Conservation (phyloP, 352 stramenopile genomes). For the Globisporangium nunn region DNA sequence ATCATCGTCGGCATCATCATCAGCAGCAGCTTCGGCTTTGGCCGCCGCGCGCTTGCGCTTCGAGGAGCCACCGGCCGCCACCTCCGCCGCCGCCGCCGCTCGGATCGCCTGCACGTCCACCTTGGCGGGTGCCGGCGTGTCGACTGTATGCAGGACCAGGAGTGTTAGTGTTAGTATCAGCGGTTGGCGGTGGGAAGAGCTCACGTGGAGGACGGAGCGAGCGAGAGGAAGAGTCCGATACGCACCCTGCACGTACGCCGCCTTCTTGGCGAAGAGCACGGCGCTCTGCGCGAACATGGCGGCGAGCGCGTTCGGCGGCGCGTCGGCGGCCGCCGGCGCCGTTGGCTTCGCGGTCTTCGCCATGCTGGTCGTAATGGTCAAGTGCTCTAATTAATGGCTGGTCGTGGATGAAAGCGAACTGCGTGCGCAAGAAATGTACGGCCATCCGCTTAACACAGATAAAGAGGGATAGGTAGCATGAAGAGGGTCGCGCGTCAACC, state of each 20-base stretch:
- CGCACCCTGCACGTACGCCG: conserved; percentile 28
- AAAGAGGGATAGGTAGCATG: too few species aligned
- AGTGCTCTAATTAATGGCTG: conserved; percentile 44
- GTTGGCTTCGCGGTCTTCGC: conserved; percentile 11
- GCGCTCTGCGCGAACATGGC: conserved; percentile 56
- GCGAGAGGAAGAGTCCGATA: background rate
- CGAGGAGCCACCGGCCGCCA: background rate
- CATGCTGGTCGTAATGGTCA: background rate
- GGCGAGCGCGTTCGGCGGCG: conserved; percentile 20
- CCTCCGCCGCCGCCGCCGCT: conserved; percentile 8
- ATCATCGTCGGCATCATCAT: conserved; percentile 2
- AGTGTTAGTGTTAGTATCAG: background rate
- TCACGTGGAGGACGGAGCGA: background rate
- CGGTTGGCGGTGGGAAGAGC: too few species aligned
- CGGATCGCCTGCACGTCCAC: conserved; percentile 4
- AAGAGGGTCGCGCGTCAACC: too few species aligned
- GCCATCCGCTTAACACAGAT: background rate
- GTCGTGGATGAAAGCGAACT: background rate
- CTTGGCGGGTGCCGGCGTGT: background rate
- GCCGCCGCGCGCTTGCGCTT: conserved; percentile 14
- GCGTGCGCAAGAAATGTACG: conserved; percentile 13
- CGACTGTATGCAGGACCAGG: background rate
- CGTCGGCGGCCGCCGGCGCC: background rate
- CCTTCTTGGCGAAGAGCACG: conserved; percentile 59
- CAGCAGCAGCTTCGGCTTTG: conserved; percentile 3